Evolutionary conservation across 768 basidiomycete species (phyloP).

Genomic region (Leucosporidium yakuticum): DNA sequence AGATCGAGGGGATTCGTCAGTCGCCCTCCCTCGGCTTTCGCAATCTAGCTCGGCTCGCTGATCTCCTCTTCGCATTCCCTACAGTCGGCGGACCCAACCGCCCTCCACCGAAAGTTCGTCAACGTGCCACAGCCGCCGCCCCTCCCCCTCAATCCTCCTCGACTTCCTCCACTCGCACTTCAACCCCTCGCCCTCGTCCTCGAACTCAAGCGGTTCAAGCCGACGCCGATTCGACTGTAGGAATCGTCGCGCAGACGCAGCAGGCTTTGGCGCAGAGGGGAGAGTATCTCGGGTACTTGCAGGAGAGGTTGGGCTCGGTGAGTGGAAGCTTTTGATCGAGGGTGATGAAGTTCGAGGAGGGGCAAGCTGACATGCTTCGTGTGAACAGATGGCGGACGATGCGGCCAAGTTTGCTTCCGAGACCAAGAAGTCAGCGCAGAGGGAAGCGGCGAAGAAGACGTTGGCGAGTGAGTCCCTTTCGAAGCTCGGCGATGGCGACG

Average conservation of each 20-base stretch:
- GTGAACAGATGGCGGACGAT: slow-evolving; percentile 14
- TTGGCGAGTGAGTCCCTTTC: not conserved
- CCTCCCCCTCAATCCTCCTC: not conserved
- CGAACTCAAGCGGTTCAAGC: slow-evolving; percentile 9
- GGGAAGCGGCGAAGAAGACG: slow-evolving; percentile 15
- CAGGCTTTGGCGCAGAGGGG: slow-evolving; percentile 36
- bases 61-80: not conserved
- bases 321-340: too few species aligned
- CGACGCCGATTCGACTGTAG: slow-evolving; percentile 23
- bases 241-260: slow-evolving; percentile 26
- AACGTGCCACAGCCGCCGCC: not conserved
- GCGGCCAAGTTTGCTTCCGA: slow-evolving; percentile 32
- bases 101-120: slow-evolving; percentile 19
- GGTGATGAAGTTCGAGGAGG: too few species aligned
- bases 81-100: slow-evolving; percentile 34
- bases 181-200: not conserved
- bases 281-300: slow-evolving; percentile 32
- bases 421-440: slow-evolving; percentile 18
- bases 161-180: not conserved
- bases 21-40: not conserved
- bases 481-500: too few species aligned
- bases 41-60: not conserved
- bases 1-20: slow-evolving; percentile 27
- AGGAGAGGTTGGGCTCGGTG: slow-evolving; percentile 28
- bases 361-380: not conserved